Evolutionary conservation across 2,329 filamentous ascomycete species (phyloP).

Genomic region (Clarireedia homoeocarpa): DNA sequence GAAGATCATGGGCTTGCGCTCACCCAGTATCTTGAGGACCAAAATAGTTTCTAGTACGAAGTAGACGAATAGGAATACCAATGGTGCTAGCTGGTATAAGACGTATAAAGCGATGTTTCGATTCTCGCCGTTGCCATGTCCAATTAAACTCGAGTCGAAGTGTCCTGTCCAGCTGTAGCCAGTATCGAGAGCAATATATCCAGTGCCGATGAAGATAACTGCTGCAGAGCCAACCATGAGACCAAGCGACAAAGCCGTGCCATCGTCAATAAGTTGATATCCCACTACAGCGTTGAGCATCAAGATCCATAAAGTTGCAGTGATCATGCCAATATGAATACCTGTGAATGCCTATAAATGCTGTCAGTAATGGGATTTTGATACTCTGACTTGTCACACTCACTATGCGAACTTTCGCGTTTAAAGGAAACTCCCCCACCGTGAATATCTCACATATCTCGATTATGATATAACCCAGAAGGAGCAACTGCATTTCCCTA

Average conservation of each 20-base stretch:
- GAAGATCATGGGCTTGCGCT: constrained; percentile 89
- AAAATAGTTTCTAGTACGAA: constrained; percentile 77
- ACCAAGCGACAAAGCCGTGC: constrained; percentile 74
- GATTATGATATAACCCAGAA: constrained; percentile 77
- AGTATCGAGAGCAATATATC: constrained; percentile 93
- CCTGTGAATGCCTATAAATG: constrained; percentile 68
- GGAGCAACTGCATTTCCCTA: constrained; percentile 95
- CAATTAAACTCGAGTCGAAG: constrained; percentile 53
- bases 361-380: constrained; percentile 7
- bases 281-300: constrained; percentile 89
- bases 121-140: constrained; percentile 38
- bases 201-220: constrained; percentile 77
- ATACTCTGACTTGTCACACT: constrained; percentile 28
- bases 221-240: constrained; percentile 65
- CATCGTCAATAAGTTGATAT: constrained; percentile 89
- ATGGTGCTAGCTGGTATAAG: constrained; percentile 80
- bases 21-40: constrained; percentile 78
- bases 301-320: constrained; percentile 82
- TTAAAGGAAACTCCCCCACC: constrained; percentile 78
- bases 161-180: constrained; percentile 77
- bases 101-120: constrained; percentile 85
- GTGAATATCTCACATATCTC: constrained; percentile 96
- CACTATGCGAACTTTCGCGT: constrained; percentile 63
- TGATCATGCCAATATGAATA: constrained; percentile 83
- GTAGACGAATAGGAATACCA: constrained; percentile 83